phyloP scores from a whole-genome alignment of 345 rosid species.

The Bretschneidera sinensis region DNA sequence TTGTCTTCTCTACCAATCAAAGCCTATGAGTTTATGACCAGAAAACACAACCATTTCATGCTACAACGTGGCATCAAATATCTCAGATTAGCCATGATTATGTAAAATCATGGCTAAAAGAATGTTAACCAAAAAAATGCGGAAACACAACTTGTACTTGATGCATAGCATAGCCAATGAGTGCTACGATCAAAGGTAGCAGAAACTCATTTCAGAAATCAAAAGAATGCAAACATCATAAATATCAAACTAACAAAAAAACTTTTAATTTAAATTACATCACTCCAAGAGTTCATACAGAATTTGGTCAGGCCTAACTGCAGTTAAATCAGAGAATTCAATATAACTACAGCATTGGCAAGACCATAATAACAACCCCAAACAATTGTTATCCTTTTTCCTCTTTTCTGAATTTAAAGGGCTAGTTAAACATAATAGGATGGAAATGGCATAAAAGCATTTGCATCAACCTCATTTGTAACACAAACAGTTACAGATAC shows the following conservation, averaged over 20 bases:
- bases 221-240: background rate
- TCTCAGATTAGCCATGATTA: background rate
- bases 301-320: background rate
- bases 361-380: background rate
- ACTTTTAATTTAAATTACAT: too few species aligned
- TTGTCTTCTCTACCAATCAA: too few species aligned
- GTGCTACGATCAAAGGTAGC: background rate
- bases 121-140: too few species aligned
- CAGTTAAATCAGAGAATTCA: background rate
- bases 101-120: background rate
- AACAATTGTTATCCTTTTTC: background rate
- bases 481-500: background rate
- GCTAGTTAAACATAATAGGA: too few species aligned
- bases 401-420: background rate
- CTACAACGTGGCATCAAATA: background rate
- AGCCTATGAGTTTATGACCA: background rate
- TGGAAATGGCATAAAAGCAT: background rate
- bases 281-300: background rate
- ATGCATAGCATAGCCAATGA: too few species aligned
- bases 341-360: background rate
- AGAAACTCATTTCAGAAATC: background rate
- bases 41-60: background rate
- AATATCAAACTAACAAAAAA: background rate
- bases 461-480: background rate
- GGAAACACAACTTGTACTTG: background rate